These are phyloP conservation scores for Penicillium manginii DNA, from an alignment of 495 filamentous ascomycete species.

Conservation along the genomic window DNA sequence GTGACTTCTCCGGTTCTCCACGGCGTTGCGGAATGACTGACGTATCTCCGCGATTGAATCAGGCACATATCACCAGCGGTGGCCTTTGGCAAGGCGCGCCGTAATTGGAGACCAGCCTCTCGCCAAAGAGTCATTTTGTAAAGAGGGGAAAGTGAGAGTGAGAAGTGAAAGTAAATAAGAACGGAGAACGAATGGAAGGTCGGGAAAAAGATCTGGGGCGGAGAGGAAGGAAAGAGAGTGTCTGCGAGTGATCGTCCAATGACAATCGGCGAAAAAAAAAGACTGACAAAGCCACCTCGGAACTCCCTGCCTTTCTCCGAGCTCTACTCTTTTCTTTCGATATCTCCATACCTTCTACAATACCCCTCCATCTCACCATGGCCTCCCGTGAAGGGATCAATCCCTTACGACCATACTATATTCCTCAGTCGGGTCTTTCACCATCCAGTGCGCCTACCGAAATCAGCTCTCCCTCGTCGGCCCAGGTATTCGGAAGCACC, in stretches of 20 bases:
- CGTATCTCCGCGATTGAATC: slow-evolving; percentile 38
- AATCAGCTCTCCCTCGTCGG: slow-evolving; percentile 46
- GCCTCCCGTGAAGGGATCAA: slow-evolving; percentile 69
- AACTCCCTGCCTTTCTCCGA: slow-evolving; percentile 26
- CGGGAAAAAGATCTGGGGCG: slow-evolving; percentile 21
- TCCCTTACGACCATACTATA: slow-evolving; percentile 92
- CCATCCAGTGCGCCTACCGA: slow-evolving; percentile 40
- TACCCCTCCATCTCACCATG: slow-evolving; percentile 34
- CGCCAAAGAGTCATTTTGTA: slow-evolving; percentile 44
- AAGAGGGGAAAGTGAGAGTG: too few relatives aligned
- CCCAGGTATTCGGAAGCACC: slow-evolving; percentile 65
- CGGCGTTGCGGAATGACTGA: slow-evolving; percentile 30
- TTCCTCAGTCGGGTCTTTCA: slow-evolving; percentile 66
- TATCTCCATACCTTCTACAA: slow-evolving; percentile 10
- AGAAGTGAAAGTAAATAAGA: slow-evolving; percentile 7
- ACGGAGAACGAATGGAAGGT: background rate
- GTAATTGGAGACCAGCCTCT: slow-evolving; percentile 42
- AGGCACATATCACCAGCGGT: slow-evolving; percentile 33
- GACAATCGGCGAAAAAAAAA: slow-evolving; percentile 31
- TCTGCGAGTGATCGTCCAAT: slow-evolving; percentile 31
- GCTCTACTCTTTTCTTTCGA: slow-evolving; percentile 21
- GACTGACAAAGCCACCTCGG: slow-evolving; percentile 30
- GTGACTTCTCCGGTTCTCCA: slow-evolving; percentile 26
- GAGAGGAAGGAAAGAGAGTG: slow-evolving; percentile 17
- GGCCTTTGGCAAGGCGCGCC: slow-evolving; percentile 35